These are phyloP conservation scores for Tricholoma furcatifolium DNA, from an alignment of 768 basidiomycete species.

Conservation along the genomic window DNA sequence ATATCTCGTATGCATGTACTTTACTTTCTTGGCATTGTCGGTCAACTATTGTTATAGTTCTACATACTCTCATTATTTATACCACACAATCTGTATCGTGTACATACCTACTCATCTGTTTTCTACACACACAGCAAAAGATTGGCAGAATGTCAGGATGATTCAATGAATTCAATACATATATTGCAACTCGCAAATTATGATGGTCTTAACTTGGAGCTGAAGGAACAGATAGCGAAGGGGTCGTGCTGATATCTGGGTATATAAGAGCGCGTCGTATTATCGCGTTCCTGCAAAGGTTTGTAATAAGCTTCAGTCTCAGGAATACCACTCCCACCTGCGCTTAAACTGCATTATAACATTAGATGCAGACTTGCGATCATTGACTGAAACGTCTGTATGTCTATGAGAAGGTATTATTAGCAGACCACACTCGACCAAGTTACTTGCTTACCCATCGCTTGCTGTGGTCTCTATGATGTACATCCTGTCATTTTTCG, in stretches of 20 bases:
- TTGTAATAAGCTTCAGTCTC: not conserved
- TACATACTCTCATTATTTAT: constrained; percentile 12
- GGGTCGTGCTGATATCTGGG: constrained; percentile 24
- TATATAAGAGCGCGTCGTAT: constrained; percentile 61
- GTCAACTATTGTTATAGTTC: not conserved
- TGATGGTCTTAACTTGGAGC: not conserved
- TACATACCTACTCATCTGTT: constrained; percentile 12
- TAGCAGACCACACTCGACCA: not conserved
- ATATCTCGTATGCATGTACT: constrained; percentile 8
- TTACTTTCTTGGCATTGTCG: not conserved
- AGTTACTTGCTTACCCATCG: constrained; percentile 33
- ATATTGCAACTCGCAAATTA: too few species aligned
- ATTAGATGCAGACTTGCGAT: constrained; percentile 47
- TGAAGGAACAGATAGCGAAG: constrained; percentile 12
- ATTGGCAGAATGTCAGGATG: too few species aligned
- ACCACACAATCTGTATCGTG: constrained; percentile 13
- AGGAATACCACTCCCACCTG: constrained; percentile 39
- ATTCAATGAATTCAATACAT: too few species aligned
- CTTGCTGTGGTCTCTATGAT: constrained; percentile 63
- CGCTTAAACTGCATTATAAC: constrained; percentile 66
- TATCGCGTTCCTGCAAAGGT: constrained; percentile 41
- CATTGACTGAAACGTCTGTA: constrained; percentile 27
- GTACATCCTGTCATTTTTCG: constrained; percentile 69
- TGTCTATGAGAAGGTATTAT: constrained; percentile 14
- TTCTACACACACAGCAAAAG: not conserved